Evolutionary conservation across 2,329 filamentous ascomycete genomes (phyloP), one percentile per base, ranked within the genome.

Genomic region (Onygena corvina): DNA sequence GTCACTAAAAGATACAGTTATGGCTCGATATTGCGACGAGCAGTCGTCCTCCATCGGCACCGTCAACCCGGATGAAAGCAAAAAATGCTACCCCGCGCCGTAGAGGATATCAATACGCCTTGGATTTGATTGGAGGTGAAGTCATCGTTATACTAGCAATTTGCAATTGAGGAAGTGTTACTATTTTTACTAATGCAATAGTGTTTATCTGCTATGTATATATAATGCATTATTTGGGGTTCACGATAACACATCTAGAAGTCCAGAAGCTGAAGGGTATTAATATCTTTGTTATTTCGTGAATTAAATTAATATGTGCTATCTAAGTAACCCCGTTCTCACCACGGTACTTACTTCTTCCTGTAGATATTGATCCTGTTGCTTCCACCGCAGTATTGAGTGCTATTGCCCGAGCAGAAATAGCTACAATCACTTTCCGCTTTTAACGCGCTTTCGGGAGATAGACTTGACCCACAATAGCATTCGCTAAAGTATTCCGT

Each of bases 21-120:
- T 58, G 54, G 54, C 57, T 29, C 49, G 50, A 47, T 58, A 56
- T 34, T 58, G 51, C 46, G 54, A 58, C 46, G 50, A 54, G 25
- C 53, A 56, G 47, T 54, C 54, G n/a, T 33, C 49, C 11, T 27
- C 47, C 5, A 56, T 58, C 47, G 52, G 52, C 14, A 57, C 54
- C 11, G 57, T 58, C 3, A 48, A 57, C n/a, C 36, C 25, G 21
- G 34, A 9, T 11, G 21, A 51, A 33, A 29, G 46, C 14, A 34
- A 48, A 21, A 51, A 46, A 44, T 51, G 50, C 46, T 18, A 31
- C 29, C 46, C 46, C 25, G 18, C 23, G 8, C 27, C 23, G n/a
- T 46, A 23, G 18, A n/a, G 6, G 8, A 12, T 40, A 3, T 14
- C 18, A 6, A n/a, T n/a, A n/a, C n/a, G n/a, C n/a, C n/a, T n/a